Conservation (phyloP, 2,329 filamentous ascomycete species). For the Colletotrichum sp. region DNA sequence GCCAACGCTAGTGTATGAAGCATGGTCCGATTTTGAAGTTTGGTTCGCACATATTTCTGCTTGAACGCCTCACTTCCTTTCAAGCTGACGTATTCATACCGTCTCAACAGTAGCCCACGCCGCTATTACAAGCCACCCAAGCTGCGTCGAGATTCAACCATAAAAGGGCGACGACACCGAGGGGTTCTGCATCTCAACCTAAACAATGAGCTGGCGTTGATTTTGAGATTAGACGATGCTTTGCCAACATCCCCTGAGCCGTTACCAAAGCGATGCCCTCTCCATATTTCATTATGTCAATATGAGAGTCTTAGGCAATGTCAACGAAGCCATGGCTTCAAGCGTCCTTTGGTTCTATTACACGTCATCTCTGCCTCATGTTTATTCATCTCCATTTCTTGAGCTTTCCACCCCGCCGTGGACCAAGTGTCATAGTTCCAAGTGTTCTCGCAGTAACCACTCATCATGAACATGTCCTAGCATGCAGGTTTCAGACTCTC, state of each 20-base stretch:
- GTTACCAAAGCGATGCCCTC: background rate
- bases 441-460: background rate
- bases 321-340: accelerated
- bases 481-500: too few species aligned
- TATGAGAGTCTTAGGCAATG: background rate
- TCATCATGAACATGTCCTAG: background rate
- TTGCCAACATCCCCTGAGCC: too few species aligned
- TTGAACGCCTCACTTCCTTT: background rate
- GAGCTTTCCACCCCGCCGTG: too few species aligned
- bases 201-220: too few species aligned
- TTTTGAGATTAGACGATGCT: too few species aligned
- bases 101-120: background rate
- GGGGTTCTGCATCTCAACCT: background rate
- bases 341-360: background rate
- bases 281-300: accelerated
- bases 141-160: accelerated
- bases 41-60: too few species aligned
- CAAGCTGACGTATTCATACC: background rate
- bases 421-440: too few species aligned
- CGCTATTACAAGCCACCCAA: background rate
- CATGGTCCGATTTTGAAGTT: too few species aligned
- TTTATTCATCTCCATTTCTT: background rate
- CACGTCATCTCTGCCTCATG: background rate
- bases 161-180: accelerated
- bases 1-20: background rate